phyloP scores from a whole-genome alignment of 192 early-diverging fungal species.

The Entophlyctis luteolus region DNA sequence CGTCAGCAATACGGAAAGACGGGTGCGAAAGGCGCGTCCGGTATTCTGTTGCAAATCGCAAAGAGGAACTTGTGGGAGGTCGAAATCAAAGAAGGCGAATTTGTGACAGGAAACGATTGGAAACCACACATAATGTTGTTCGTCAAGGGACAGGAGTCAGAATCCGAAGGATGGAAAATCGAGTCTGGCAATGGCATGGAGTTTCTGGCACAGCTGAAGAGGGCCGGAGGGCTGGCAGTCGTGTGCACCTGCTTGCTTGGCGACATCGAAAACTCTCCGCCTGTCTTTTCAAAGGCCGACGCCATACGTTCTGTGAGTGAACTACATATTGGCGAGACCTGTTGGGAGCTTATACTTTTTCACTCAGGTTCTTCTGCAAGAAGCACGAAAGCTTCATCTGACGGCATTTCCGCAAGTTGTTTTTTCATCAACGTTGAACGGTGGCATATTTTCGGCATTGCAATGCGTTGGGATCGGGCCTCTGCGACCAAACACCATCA shows the following conservation, averaged over 20 bases:
- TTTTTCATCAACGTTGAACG: background rate
- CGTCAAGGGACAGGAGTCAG: slow-evolving; percentile 4
- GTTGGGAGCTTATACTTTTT: background rate
- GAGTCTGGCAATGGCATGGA: slow-evolving; percentile 1
- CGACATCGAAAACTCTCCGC: background rate
- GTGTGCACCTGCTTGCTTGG: background rate
- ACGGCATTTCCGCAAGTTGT: slow-evolving; percentile 22
- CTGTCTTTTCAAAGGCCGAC: background rate
- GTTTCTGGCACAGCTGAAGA: slow-evolving; percentile 25
- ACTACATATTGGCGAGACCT: background rate
- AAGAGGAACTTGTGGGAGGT: slow-evolving; percentile 26
- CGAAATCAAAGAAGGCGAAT: background rate
- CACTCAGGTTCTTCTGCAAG: background rate
- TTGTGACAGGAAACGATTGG: slow-evolving; percentile 17
- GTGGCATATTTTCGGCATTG: slow-evolving; percentile 13
- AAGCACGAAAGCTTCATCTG: background rate
- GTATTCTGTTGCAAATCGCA: slow-evolving; percentile 16
- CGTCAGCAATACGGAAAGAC: slow-evolving; percentile 21
- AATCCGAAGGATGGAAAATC: background rate
- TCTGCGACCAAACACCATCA: slow-evolving; percentile 26
- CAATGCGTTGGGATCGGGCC: slow-evolving; percentile 24
- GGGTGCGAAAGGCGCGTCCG: background rate
- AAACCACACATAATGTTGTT: slow-evolving; percentile 20
- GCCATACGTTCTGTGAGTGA: background rate
- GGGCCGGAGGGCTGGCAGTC: slow-evolving; percentile 10